A percentile compares a stretch with the other conserved stretches of the same genome.
Evolutionary conservation across 2,329 filamentous ascomycete genomes (phyloP).

Genomic region (Penicillium sp.): DNA sequence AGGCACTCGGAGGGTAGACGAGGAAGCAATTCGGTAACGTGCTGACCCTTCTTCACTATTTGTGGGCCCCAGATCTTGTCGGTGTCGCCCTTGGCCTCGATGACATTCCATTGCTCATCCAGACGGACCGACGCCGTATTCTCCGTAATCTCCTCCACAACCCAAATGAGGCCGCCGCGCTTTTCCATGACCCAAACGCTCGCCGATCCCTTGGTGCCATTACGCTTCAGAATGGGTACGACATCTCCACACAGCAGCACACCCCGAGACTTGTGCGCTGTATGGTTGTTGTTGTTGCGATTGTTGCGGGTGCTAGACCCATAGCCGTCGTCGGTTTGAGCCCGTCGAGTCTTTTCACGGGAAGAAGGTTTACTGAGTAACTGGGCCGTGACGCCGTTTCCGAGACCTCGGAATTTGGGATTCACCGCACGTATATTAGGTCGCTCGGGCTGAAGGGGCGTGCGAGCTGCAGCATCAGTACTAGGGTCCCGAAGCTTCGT

Average conservation of each 20-base stretch:
- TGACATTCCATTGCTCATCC: constrained; percentile 70
- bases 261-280: constrained; percentile 71
- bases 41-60: constrained; percentile 59
- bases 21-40: constrained; percentile 73
- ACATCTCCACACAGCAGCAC: constrained; percentile 94
- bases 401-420: constrained; percentile 52
- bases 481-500: constrained; percentile 68
- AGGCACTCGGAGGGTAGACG: constrained; percentile 68
- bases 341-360: constrained; percentile 44
- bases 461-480: constrained; percentile 40
- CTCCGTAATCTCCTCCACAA: constrained; percentile 94
- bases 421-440: constrained; percentile 32
- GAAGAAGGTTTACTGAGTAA: constrained; percentile 76
- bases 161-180: constrained; percentile 88
- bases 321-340: constrained; percentile 56
- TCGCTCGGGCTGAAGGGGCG: constrained; percentile 30
- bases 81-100: constrained; percentile 66
- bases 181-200: constrained; percentile 99
- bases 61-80: constrained; percentile 79
- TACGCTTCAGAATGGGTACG: constrained; percentile 95
- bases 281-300: constrained; percentile 60
- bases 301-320: constrained; percentile 41
- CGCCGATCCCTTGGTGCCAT: constrained; percentile 83
- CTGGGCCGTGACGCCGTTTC: constrained; percentile 80
- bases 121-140: constrained; percentile 74